Conservation (phyloP, 1,139 yeast genomes). For the Suhomyces choctaworum region DNA sequence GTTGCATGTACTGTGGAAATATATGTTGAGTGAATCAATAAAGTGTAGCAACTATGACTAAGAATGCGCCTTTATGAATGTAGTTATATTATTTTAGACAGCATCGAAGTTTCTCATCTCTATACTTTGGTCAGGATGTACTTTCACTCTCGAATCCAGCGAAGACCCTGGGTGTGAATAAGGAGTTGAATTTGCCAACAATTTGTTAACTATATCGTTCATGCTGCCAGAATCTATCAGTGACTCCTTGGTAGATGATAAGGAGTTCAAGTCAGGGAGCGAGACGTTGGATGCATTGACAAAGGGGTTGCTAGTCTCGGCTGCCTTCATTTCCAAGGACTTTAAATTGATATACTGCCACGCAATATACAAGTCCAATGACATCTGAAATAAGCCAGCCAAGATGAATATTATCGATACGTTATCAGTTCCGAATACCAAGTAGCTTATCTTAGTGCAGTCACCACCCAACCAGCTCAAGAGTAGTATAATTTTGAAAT, state of each 20-base stretch:
- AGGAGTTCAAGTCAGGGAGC: conserved; percentile 2
- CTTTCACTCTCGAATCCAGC: conserved; percentile 1
- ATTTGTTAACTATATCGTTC: conserved; percentile 11
- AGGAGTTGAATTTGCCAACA: conserved; percentile 6
- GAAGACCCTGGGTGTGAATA: too few relatives aligned
- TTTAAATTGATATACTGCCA: conserved; percentile 67
- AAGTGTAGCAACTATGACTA: too few relatives aligned
- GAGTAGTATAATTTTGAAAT: conserved; percentile 72
- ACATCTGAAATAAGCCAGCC: conserved; percentile 82
- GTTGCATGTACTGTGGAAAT: too few relatives aligned
- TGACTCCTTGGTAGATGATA: conserved; percentile 1
- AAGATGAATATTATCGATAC: conserved; percentile 67
- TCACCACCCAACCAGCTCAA: conserved; percentile 92
- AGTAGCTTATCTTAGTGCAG: conserved; percentile 69
- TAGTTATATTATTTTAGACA: conserved; percentile 4
- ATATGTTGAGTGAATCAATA: too few relatives aligned
- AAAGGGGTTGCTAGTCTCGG: neutral
- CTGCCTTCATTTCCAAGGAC: conserved; percentile 15
- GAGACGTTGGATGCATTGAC: neutral
- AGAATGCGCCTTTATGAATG: neutral
- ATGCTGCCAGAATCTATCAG: conserved; percentile 4
- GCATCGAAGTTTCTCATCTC: conserved; percentile 8
- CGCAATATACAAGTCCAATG: conserved; percentile 72
- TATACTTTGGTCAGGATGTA: conserved; percentile 11
- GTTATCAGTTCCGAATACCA: conserved; percentile 69